These are phyloP conservation scores for Xenoacremonium recifei DNA, from an alignment of 2,329 filamentous ascomycete species.

Conservation along the genomic window DNA sequence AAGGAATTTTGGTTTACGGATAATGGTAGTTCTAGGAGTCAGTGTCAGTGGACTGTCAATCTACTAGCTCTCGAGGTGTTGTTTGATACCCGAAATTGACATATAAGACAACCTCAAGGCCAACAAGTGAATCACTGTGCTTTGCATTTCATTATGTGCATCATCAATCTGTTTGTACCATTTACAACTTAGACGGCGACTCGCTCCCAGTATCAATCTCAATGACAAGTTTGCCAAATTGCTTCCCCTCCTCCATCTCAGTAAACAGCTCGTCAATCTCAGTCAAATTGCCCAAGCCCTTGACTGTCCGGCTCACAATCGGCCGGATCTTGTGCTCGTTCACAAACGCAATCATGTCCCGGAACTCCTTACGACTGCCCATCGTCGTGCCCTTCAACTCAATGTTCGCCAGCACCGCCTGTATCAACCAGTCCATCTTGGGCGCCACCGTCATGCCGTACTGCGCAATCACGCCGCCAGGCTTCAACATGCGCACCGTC, in stretches of 20 bases:
- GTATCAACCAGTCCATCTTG: conserved; percentile 84
- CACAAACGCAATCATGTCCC: conserved; percentile 87
- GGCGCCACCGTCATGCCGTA: conserved; percentile 92
- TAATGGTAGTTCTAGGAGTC: conserved; percentile 19
- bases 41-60: too few species aligned
- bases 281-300: conserved; percentile 72
- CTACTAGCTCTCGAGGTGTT: conserved; percentile 24
- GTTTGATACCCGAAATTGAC: conserved; percentile 28
- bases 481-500: conserved; percentile 67
- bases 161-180: neutral
- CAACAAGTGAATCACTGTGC: neutral
- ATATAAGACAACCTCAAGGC: too few species aligned
- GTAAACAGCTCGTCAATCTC: conserved; percentile 81
- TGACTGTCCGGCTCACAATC: conserved; percentile 71
- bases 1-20: conserved; percentile 4
- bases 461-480: conserved; percentile 77
- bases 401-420: conserved; percentile 80
- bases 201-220: conserved; percentile 51
- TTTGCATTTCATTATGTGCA: neutral
- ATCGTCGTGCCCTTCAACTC: conserved; percentile 86
- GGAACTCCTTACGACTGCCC: conserved; percentile 86
- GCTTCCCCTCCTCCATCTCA: conserved; percentile 80
- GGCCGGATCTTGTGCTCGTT: conserved; percentile 70
- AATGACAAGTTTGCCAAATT: conserved; percentile 93
- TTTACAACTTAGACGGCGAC: conserved; percentile 39